Conservation (phyloP, 768 basidiomycete genomes). For the Collybia mongolica region DNA sequence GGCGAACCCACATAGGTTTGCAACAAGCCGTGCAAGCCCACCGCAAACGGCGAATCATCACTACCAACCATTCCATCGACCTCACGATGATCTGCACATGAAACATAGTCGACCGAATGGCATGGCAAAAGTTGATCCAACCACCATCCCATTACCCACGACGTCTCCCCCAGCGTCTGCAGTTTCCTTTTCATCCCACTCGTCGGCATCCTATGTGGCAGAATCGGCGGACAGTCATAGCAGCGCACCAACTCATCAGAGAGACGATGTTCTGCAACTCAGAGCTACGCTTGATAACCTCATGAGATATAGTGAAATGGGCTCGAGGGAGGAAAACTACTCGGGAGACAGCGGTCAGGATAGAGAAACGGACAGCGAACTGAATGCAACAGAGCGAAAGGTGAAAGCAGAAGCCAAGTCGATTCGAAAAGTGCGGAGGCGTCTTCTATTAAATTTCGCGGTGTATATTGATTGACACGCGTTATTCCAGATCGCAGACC, state of each 20-base stretch:
- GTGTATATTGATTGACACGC: background rate
- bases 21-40: constrained; percentile 30
- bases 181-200: constrained; percentile 77
- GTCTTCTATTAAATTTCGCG: background rate
- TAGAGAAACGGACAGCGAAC: constrained; percentile 31
- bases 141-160: constrained; percentile 59
- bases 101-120: constrained; percentile 7
- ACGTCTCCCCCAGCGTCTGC: constrained; percentile 72
- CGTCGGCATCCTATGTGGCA: constrained; percentile 43
- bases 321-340: constrained; percentile 22
- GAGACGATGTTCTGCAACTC: constrained; percentile 20
- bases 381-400: constrained; percentile 44
- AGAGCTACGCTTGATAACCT: constrained; percentile 43
- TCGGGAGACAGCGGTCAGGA: constrained; percentile 27
- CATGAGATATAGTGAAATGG: constrained; percentile 31
- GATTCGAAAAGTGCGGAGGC: constrained; percentile 71
- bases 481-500: constrained; percentile 73
- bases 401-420: constrained; percentile 76
- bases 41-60: constrained; percentile 24
- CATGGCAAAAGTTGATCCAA: constrained; percentile 49
- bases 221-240: constrained; percentile 36
- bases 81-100: constrained; percentile 8
- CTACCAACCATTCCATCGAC: constrained; percentile 27
- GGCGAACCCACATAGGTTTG: constrained; percentile 59
- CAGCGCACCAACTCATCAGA: constrained; percentile 19